A percentile compares a stretch with the other conserved stretches of the same genome.
Conservation (phyloP, 345 rosid genomes). For the Barbarea vulgaris region DNA sequence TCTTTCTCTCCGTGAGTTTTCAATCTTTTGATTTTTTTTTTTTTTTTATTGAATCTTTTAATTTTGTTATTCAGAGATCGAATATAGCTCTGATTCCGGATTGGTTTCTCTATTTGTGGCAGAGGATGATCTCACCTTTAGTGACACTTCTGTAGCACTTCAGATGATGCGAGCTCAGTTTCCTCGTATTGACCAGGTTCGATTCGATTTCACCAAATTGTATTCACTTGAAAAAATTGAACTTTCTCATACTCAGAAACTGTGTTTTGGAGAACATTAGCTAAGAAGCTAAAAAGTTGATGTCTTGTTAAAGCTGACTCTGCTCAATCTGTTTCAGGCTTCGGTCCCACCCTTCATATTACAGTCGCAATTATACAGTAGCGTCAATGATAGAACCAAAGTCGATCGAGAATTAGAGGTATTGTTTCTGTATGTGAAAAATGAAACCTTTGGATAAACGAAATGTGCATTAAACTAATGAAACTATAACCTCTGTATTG, state of each 20-base stretch:
- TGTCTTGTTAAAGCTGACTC: neutral
- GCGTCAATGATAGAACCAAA: constrained; percentile 78
- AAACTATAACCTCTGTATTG: neutral
- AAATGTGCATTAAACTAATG: neutral
- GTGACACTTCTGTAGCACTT: constrained; percentile 81
- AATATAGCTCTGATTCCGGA: neutral
- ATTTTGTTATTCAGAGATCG: neutral
- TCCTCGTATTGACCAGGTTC: constrained; percentile 77
- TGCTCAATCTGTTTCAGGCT: constrained; percentile 49
- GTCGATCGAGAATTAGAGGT: constrained; percentile 92
- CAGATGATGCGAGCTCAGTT: constrained; percentile 94
- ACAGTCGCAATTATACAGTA: constrained; percentile 86
- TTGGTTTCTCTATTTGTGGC: constrained; percentile 6
- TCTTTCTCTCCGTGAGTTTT: constrained; percentile 44
- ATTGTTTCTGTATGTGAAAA: neutral
- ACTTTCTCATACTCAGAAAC: neutral
- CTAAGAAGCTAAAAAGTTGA: neutral
- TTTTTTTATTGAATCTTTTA: neutral
- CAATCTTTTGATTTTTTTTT: neutral
- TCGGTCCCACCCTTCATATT: constrained; percentile 75
- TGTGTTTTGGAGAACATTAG: neutral
- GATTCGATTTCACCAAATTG: neutral
- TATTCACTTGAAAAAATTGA: neutral
- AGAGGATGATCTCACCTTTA: constrained; percentile 79
- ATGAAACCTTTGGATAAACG: neutral